These are phyloP conservation scores for Crithidia thermophila DNA, from an alignment of 208 protist species.

Conservation along the genomic window DNA sequence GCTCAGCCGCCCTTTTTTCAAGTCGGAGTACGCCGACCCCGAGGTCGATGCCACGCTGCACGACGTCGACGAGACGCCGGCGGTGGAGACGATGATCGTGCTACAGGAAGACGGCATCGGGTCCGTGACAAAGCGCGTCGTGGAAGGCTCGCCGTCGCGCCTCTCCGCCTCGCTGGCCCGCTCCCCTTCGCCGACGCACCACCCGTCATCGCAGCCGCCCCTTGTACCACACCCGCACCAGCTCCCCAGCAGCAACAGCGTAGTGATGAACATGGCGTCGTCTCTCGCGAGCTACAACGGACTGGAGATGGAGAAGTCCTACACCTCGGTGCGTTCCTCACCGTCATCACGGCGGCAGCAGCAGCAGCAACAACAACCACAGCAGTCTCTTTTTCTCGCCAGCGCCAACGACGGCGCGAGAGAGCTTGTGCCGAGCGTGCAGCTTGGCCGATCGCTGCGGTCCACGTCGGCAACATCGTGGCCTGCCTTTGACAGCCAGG, in stretches of 20 bases:
- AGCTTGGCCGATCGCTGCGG: conserved; percentile 1
- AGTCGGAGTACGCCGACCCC: conserved; percentile 34
- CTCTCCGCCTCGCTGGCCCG: conserved; percentile 5
- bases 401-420: neutral
- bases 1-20: conserved; percentile 38
- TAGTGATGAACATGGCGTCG: neutral
- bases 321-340: neutral
- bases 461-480: conserved; percentile 9
- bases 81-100: conserved; percentile 42
- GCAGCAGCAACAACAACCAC: conserved; percentile 5
- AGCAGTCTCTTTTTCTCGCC: neutral
- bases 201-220: neutral
- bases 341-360: too few relatives aligned
- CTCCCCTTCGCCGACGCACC: neutral
- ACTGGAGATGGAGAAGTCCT: neutral
- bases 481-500: conserved; percentile 1
- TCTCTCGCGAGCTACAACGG: conserved; percentile 6
- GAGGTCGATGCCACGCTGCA: conserved; percentile 53
- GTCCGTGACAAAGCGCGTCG: conserved; percentile 34
- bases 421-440: conserved; percentile 15
- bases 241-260: neutral
- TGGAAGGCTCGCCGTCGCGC: conserved; percentile 25
- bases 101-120: conserved; percentile 40
- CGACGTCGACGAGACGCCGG: conserved; percentile 32
- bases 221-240: conserved; percentile 2